Evolutionary conservation across 139 green algal genomes (phyloP).

Genomic region (Chlamydomonas sp.): DNA sequence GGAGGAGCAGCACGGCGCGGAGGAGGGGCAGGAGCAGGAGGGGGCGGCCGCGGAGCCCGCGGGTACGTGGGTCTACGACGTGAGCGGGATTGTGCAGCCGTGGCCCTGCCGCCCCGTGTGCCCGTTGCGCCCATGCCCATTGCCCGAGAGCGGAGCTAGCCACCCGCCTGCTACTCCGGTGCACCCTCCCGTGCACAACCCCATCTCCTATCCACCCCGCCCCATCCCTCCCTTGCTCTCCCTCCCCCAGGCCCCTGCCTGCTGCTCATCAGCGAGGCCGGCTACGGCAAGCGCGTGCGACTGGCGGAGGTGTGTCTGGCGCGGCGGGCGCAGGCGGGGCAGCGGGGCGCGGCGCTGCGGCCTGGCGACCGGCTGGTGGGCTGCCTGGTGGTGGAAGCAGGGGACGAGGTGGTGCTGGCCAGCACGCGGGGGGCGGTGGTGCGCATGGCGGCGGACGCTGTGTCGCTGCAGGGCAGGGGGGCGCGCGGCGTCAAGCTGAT

Average conservation of each 20-base stretch:
- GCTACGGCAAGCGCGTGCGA: constrained; percentile 59
- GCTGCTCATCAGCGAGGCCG: constrained; percentile 55
- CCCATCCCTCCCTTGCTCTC: not conserved
- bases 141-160: not conserved
- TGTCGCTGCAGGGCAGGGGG: no score
- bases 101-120: no score
- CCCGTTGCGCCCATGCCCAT: no score
- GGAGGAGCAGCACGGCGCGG: not conserved
- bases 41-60: not conserved
- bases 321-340: constrained; percentile 39
- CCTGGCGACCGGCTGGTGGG: no score
- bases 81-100: not conserved
- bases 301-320: constrained; percentile 49
- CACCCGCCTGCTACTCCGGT: not conserved
- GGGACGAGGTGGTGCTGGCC: no score
- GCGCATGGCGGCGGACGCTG: no score
- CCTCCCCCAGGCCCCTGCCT: constrained; percentile 42
- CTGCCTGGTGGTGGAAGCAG: no score
- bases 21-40: not conserved
- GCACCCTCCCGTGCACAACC: not conserved
- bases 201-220: not conserved
- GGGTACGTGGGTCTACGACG: not conserved
- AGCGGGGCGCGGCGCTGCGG: not conserved
- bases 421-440: no score
- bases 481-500: no score